These are phyloP conservation scores for Komagataella pseudopastoris DNA, from an alignment of 805 yeast species.

Conservation along the genomic window DNA sequence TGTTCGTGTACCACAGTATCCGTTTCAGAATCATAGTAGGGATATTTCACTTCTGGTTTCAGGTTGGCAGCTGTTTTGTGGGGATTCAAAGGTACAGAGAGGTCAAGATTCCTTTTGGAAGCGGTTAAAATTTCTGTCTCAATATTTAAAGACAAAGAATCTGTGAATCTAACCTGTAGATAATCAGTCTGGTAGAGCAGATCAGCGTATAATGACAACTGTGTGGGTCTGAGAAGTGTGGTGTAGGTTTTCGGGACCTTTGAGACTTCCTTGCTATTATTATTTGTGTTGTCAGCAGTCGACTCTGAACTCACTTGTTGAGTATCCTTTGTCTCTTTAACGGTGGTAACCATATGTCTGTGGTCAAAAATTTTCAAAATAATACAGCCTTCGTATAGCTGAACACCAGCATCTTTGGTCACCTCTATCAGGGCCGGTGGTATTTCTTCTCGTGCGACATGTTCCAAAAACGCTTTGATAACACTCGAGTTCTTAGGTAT, in stretches of 20 bases:
- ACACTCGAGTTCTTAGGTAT: conserved; percentile 72
- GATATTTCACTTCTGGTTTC: conserved; percentile 32
- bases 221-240: conserved; percentile 70
- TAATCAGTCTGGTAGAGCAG: conserved; percentile 72
- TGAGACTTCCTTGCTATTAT: conserved; percentile 6
- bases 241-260: conserved; percentile 61
- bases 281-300: conserved; percentile 1
- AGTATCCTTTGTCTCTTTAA: not conserved
- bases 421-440: conserved; percentile 88
- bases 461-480: conserved; percentile 66
- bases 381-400: conserved; percentile 81
- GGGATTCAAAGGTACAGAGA: conserved; percentile 65
- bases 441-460: conserved; percentile 68
- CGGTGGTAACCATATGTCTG: conserved; percentile 27
- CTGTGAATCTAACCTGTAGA: conserved; percentile 63
- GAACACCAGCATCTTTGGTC: conserved; percentile 72
- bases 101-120: conserved; percentile 64
- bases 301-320: not conserved
- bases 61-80: conserved; percentile 33
- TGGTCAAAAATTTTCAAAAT: conserved; percentile 84
- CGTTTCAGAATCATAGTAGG: conserved; percentile 19
- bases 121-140: conserved; percentile 79
- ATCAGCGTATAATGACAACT: conserved; percentile 72
- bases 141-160: conserved; percentile 63
- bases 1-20: conserved; percentile 21